Conservation (phyloP, 139 green algal genomes). For the Zygnema circumcarinatum region DNA sequence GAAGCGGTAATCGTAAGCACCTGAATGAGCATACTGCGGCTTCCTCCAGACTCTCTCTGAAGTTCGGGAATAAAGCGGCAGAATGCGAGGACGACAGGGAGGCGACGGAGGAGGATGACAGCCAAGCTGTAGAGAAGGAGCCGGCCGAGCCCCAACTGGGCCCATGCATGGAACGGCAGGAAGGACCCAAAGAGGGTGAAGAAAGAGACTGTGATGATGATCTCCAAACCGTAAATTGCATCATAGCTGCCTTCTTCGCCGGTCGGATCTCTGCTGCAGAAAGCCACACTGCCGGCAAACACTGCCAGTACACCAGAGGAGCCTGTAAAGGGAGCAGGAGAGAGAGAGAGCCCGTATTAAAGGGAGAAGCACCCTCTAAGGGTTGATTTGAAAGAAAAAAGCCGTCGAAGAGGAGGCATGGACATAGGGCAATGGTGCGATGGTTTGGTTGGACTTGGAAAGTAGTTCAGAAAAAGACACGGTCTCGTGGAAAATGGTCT, state of each 20-base stretch:
- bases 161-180: slow-evolving; percentile 30
- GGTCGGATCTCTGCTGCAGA: slow-evolving; percentile 33
- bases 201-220: slow-evolving; percentile 44
- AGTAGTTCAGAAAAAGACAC: too few species aligned
- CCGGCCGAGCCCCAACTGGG: slow-evolving; percentile 16
- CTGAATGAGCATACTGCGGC: neutral
- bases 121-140: slow-evolving; percentile 12
- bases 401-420: too few species aligned
- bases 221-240: slow-evolving; percentile 41
- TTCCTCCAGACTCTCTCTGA: neutral
- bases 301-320: slow-evolving; percentile 31
- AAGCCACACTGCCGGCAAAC: slow-evolving; percentile 21
- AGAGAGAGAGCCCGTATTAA: neutral
- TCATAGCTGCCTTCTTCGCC: slow-evolving; percentile 42
- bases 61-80: slow-evolving; percentile 30
- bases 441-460: too few species aligned
- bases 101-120: slow-evolving; percentile 8
- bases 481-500: too few species aligned
- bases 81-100: slow-evolving; percentile 36
- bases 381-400: too few species aligned
- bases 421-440: too few species aligned
- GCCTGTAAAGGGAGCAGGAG: neutral
- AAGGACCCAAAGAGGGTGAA: slow-evolving; percentile 45
- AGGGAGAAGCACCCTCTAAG: too few species aligned
- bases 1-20: too few species aligned